Base-by-base conservation (phyloP, 2,329 filamentous ascomycete species). In the Fusarium sp. region DNA sequence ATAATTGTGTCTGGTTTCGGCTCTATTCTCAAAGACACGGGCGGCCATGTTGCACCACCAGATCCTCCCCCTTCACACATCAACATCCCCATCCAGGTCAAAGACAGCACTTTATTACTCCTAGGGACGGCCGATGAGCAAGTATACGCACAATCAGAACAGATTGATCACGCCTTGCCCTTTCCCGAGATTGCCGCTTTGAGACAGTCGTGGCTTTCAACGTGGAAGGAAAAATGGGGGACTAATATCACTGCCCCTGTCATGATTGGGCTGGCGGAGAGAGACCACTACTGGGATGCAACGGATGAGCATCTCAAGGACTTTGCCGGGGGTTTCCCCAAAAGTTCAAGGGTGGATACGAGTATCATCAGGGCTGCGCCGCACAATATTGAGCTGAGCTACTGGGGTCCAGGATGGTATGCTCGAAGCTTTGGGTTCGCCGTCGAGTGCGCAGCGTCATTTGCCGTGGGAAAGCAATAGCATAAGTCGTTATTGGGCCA, bases 371-470 rank as follows among this genome's bases (percentile, higher is more conserved):
- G 27, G 10, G 54, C 47, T 6, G 71, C 71, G 2, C 71, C 71
- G 6, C 71, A 73, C 48, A 68, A 68, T n/a, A 56, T 72, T 8
- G 71, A 73, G 40, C 16, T 73, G 15, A 73, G 71, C 11, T 65
- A 73, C 27, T 73, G 71, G 71, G 44, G 58, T 4, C 30, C 56
- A 0, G 71, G 71, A 2, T 73, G 68, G 68, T 73, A 73, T 30
- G 68, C 68, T 3, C 58, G 71, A 5, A 52, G 63, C 30, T 73
- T 73, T 31, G 71, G 71, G 1, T 73, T 73, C 48, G 71, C 71
- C 0, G 13, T 68, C 7, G 71, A 73, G 16, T 73, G 68, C 34
- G 71, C 71, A 11, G 52, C 46, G 12, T 72, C 70, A 12, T 47
- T 65, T 47, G 58, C 39, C 9, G 28, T 62, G 41, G 36, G 12